phyloP scores from a whole-genome alignment of 1,284 basidiomycete genomes.

The Vanrija pseudolonga region DNA sequence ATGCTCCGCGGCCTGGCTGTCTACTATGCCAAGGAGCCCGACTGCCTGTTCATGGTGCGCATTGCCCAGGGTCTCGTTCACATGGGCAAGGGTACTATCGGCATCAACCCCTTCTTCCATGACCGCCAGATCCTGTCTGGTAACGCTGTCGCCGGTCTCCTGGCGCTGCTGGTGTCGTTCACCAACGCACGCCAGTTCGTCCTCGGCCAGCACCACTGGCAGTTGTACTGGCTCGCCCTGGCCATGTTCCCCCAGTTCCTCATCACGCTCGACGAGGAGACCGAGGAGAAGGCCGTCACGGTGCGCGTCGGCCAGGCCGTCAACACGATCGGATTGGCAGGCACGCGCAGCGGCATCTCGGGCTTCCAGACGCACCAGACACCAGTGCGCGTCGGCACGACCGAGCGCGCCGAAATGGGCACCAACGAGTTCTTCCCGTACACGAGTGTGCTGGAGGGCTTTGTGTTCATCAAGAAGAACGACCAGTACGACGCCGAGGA shows the following conservation, averaged over 20 bases:
- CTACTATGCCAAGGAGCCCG: conserved; percentile 96
- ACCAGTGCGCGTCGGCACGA: conserved; percentile 89
- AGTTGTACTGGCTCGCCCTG: conserved; percentile 90
- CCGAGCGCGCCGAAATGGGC: conserved; percentile 89
- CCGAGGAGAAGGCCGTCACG: conserved; percentile 77
- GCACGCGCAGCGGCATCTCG: conserved; percentile 46
- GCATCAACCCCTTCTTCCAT: conserved; percentile 95
- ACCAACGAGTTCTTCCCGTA: conserved; percentile 96
- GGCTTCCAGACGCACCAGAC: conserved; percentile 93
- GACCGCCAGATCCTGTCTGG: conserved; percentile 88
- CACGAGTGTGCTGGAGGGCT: conserved; percentile 80
- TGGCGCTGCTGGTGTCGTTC: conserved; percentile 85
- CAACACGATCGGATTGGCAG: conserved; percentile 49
- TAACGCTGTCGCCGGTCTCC: conserved; percentile 83
- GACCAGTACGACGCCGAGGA: conserved; percentile 48
- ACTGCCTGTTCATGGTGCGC: conserved; percentile 94
- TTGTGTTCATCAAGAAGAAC: conserved; percentile 75
- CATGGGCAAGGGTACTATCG: conserved; percentile 99
- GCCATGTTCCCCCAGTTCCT: conserved; percentile 99
- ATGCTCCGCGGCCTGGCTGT: conserved; percentile 95
- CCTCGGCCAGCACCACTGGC: conserved; percentile 95
- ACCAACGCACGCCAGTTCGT: conserved; percentile 90
- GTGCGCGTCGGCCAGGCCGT: conserved; percentile 87
- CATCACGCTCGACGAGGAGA: conserved; percentile 91
- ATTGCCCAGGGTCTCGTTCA: conserved; percentile 95